These are phyloP conservation scores for Incumbomyces lentus DNA, from an alignment of 2,329 filamentous ascomycete genomes.

Conservation along the genomic window DNA sequence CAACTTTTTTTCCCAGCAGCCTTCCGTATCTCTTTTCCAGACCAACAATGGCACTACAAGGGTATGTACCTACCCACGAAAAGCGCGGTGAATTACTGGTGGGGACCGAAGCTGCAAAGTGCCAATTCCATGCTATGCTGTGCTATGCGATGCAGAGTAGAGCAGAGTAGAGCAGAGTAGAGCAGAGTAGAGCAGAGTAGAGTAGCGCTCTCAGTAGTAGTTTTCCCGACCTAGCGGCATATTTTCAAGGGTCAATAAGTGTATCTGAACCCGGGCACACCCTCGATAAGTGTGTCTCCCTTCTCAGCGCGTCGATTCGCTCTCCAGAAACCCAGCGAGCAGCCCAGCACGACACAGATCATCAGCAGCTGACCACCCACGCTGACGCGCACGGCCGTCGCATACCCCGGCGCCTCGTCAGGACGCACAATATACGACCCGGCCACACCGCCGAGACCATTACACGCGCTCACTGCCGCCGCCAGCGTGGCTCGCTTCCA, in stretches of 20 bases:
- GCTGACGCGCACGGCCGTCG: slow-evolving; percentile 57
- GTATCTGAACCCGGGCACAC: slow-evolving; percentile 17
- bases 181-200: too few species aligned
- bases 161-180: too few species aligned
- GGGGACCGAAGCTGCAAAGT: too few species aligned
- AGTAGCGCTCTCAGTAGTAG: too few species aligned
- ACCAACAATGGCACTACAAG: too few species aligned
- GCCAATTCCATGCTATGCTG: too few species aligned
- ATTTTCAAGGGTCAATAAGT: slow-evolving; percentile 14
- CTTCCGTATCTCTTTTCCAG: too few species aligned
- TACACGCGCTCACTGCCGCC: slow-evolving; percentile 49
- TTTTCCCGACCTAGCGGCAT: too few species aligned
- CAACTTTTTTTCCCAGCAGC: too few species aligned
- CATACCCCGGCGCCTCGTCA: slow-evolving; percentile 51
- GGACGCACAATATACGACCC: slow-evolving; percentile 56
- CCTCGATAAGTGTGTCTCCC: slow-evolving; percentile 14
- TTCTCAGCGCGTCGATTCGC: slow-evolving; percentile 13
- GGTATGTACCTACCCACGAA: too few species aligned
- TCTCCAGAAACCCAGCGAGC: slow-evolving; percentile 18
- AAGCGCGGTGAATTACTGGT: too few species aligned
- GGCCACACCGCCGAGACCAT: slow-evolving; percentile 54
- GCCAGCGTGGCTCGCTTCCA: slow-evolving; percentile 56
- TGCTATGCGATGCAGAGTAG: too few species aligned
- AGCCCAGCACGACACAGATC: slow-evolving; percentile 15
- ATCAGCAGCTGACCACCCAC: slow-evolving; percentile 38